phyloP scores from a whole-genome alignment of 2,329 filamentous ascomycete species.

The Epichloe sp. region DNA sequence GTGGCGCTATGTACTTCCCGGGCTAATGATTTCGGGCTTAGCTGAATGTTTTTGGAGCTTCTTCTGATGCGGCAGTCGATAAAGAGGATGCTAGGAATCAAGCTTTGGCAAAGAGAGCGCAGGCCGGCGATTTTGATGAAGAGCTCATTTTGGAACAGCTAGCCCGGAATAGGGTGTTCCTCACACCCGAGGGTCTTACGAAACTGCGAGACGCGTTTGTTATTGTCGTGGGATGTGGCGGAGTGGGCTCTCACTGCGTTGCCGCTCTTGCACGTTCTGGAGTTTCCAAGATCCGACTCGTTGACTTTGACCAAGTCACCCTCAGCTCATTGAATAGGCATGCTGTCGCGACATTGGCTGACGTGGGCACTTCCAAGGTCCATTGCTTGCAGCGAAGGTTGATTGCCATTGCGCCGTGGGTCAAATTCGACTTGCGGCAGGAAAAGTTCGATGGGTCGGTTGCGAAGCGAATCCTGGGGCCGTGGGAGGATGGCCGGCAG shows the following conservation, averaged over 20 bases:
- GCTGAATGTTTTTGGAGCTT: conserved; percentile 49
- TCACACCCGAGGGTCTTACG: conserved; percentile 66
- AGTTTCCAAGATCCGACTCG: conserved; percentile 71
- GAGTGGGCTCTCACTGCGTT: conserved; percentile 85
- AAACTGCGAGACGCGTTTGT: conserved; percentile 75
- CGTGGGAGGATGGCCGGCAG: conserved; percentile 39
- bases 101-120: conserved; percentile 44
- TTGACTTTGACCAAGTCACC: conserved; percentile 97
- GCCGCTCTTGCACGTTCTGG: conserved; percentile 80
- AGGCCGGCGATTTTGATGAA: conserved; percentile 51
- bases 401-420: conserved; percentile 84
- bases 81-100: conserved; percentile 50
- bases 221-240: conserved; percentile 83
- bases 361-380: conserved; percentile 89
- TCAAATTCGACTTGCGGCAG: conserved; percentile 71
- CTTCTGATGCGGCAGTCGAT: conserved; percentile 32
- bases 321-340: conserved; percentile 92
- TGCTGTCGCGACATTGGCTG: conserved; percentile 82
- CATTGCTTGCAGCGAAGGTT: conserved; percentile 67
- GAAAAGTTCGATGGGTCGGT: conserved; percentile 64
- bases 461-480: conserved; percentile 53
- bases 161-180: conserved; percentile 82
- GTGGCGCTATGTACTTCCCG: neutral
- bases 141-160: conserved; percentile 91
- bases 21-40: conserved; percentile 16